phyloP scores from a whole-genome alignment of 805 yeast species.

The Saturnispora gosingensis region DNA sequence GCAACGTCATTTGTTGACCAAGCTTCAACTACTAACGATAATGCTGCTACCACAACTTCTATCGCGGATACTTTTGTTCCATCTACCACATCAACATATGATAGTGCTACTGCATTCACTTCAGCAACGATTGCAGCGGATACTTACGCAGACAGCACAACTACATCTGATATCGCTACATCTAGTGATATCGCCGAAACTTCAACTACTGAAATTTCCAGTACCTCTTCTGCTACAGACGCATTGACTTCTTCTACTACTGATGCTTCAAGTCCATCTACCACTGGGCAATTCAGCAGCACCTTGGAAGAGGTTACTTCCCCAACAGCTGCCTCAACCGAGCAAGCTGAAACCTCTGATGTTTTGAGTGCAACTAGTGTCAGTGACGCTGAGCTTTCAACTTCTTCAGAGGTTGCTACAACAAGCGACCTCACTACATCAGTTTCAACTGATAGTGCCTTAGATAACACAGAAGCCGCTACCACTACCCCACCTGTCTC shows the following conservation, averaged over 20 bases:
- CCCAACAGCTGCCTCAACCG: neutral
- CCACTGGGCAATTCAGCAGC: neutral
- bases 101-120: neutral
- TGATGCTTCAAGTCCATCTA: neutral
- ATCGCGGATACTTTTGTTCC: neutral
- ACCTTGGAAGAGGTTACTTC: neutral
- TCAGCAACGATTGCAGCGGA: neutral
- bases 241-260: neutral
- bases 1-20: constrained; percentile 3
- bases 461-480: neutral
- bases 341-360: neutral
- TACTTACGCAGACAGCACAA: neutral
- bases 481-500: constrained; percentile 1
- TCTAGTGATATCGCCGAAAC: neutral
- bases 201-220: neutral
- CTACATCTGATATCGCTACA: neutral
- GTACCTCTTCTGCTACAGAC: neutral
- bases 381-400: neutral
- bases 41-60: neutral
- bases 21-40: neutral
- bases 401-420: neutral
- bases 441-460: neutral
- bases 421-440: neutral
- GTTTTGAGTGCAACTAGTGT: neutral
- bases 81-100: constrained; percentile 8